These are phyloP conservation scores for Talaromyces sp. DNA, from an alignment of 2,329 filamentous ascomycete species.

Conservation along the genomic window DNA sequence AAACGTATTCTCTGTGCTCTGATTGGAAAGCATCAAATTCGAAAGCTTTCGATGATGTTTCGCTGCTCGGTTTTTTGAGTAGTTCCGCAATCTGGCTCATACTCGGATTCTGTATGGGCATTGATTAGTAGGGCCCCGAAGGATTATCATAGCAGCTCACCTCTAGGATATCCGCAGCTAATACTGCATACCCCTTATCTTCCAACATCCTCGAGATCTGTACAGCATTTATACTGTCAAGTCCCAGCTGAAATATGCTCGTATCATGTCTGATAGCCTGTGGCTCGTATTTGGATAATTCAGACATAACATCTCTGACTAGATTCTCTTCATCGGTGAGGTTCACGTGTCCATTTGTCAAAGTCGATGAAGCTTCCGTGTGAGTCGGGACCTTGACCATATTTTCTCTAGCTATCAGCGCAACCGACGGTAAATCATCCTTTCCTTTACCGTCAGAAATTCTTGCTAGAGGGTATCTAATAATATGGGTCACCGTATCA, in stretches of 20 bases:
- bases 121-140: background rate
- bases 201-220: slow-evolving; percentile 72
- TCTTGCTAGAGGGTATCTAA: slow-evolving; percentile 33
- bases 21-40: slow-evolving; percentile 55
- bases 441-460: slow-evolving; percentile 27
- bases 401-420: slow-evolving; percentile 22
- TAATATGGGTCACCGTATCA: slow-evolving; percentile 34
- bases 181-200: slow-evolving; percentile 56
- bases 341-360: background rate
- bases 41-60: slow-evolving; percentile 30
- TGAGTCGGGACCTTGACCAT: slow-evolving; percentile 1
- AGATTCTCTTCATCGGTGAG: slow-evolving; percentile 44
- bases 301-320: slow-evolving; percentile 58
- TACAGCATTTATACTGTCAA: slow-evolving; percentile 84
- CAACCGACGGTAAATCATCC: slow-evolving; percentile 30
- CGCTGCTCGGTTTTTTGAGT: slow-evolving; percentile 44
- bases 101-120: slow-evolving; percentile 35
- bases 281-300: slow-evolving; percentile 55
- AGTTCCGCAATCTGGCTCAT: slow-evolving; percentile 34
- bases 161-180: slow-evolving; percentile 73
- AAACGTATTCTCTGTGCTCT: slow-evolving; percentile 39
- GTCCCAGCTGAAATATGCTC: slow-evolving; percentile 81
- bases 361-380: background rate
- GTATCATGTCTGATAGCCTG: slow-evolving; percentile 58
- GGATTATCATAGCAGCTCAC: slow-evolving; percentile 28